Base-by-base conservation (phyloP, 805 yeast species). In the Ogataea glucozyma region DNA sequence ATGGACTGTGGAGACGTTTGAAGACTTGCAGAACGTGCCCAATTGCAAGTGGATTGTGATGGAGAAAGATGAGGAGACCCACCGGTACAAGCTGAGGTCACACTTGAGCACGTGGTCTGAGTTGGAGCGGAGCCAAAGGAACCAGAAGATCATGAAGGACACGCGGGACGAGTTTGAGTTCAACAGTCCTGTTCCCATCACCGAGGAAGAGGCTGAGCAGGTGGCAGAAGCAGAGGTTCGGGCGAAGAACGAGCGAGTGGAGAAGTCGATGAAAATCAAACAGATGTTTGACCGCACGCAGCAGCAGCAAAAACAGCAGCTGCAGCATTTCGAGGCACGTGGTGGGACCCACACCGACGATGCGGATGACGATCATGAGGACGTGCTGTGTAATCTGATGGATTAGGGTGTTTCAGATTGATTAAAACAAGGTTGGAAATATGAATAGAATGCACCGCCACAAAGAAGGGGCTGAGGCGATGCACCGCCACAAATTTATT, bases 1-100 rank as follows among this genome's bases (percentile, higher is more conserved):
- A 44, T 90, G 97, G 97, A 75, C 85, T 2, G 91, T 85, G 58
- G 97, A 89, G 60, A 81, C 83, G 58, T 90, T 89, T 64, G 97
- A 90, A 64, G 74, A 83, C 34, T 72, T 90, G 48, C 76, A 83
- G 46, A 90, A 90, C 60, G 79, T 90, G 12, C 88, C 88, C 1
- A 93, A 90, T 60, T 91, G 97, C 56, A 80, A 83, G 50, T 82
- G 86, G 60, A 70, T 90, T 30, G 78, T 84, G 23, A 85, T 89
- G 95, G 88, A 85, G 57, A 72, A 75, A 44, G 70, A 73, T 43
- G 64, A 59, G 6, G 66, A 67, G 4, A 69, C 69, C 0, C 74
- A 75, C 17, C 71, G 77, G 47, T 89, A 81, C 58, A 59, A 58
- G 29, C 66, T 89, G 40, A 66, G 75, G 51, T 84, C 91, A 0